These are phyloP conservation scores for Mycena sp. DNA, from an alignment of 1,284 basidiomycete genomes.

Conservation along the genomic window DNA sequence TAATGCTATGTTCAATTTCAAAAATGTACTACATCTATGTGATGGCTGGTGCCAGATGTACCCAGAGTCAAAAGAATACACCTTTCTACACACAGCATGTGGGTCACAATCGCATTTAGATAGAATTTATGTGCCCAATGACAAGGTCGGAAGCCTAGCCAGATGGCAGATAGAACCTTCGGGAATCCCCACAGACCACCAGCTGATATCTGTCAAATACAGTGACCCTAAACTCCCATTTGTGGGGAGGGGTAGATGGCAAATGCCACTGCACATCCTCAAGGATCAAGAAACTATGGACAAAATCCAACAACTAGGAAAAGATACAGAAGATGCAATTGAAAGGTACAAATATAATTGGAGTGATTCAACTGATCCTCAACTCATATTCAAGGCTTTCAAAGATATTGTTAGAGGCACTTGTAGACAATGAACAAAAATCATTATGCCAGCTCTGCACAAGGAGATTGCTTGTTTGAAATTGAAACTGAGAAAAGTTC, in stretches of 20 bases:
- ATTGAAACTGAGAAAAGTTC: too few relatives aligned
- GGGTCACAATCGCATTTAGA: not conserved
- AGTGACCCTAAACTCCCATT: not conserved
- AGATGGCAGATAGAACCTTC: not conserved
- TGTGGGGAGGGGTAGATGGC: conserved; percentile 7
- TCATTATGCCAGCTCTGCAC: too few relatives aligned
- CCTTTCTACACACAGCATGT: not conserved
- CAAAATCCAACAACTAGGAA: not conserved
- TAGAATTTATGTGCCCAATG: not conserved
- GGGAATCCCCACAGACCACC: conserved; percentile 11
- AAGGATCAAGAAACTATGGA: conserved; percentile 1
- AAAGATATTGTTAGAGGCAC: too few relatives aligned
- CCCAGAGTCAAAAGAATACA: not conserved
- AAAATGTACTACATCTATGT: not conserved
- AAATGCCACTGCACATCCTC: not conserved
- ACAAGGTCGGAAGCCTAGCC: not conserved
- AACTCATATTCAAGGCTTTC: conserved; percentile 13
- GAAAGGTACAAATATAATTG: not conserved
- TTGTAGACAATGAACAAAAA: too few relatives aligned
- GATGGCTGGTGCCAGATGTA: conserved; percentile 18
- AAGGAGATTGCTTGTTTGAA: too few relatives aligned
- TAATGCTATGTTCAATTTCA: not conserved
- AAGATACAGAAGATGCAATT: not conserved
- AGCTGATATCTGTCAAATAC: conserved; percentile 5
- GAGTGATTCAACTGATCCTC: conserved; percentile 6